phyloP scores from a whole-genome alignment of 257 asterid species.

The Solanum peruvianum region DNA sequence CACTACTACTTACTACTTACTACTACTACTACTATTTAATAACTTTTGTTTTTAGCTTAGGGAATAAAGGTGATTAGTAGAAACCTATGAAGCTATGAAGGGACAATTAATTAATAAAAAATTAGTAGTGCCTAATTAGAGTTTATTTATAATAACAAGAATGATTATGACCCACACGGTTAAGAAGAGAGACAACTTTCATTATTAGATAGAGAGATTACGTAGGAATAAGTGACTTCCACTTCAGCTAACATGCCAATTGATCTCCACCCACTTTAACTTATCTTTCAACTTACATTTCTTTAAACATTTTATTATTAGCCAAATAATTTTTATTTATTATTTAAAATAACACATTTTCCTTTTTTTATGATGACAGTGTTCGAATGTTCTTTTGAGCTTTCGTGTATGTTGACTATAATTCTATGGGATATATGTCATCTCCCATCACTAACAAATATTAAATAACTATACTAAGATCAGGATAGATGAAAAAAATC shows the following conservation, averaged over 20 bases:
- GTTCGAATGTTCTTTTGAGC: too few species aligned
- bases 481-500: too few species aligned
- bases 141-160: neutral
- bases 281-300: neutral
- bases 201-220: conserved; percentile 10
- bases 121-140: neutral
- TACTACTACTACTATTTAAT: neutral
- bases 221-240: conserved; percentile 34
- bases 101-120: neutral
- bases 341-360: neutral
- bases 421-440: too few species aligned
- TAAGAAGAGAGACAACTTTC: neutral
- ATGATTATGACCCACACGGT: conserved; percentile 15
- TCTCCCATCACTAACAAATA: too few species aligned
- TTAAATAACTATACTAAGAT: too few species aligned
- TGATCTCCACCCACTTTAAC: neutral
- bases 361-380: neutral
- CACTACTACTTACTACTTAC: neutral
- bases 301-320: neutral
- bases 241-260: conserved; percentile 19
- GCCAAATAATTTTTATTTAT: neutral
- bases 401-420: too few species aligned
- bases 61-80: neutral
- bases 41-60: neutral
- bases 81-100: neutral